phyloP scores from a whole-genome alignment of 2,329 filamentous ascomycete species.

The Phoma sp. region DNA sequence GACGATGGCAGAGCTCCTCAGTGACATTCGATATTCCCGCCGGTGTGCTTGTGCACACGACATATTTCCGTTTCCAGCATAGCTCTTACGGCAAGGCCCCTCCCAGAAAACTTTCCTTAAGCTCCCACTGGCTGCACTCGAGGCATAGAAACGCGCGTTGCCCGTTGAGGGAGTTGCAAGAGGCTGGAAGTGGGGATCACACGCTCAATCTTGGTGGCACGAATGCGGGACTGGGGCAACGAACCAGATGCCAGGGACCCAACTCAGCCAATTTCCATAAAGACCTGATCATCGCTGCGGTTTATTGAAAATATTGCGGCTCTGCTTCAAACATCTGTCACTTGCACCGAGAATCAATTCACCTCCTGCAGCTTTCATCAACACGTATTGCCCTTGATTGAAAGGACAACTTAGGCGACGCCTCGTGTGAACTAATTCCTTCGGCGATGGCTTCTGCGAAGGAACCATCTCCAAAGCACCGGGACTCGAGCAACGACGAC shows the following conservation, averaged over 20 bases:
- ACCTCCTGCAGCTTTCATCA: not conserved
- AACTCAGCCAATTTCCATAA: constrained; percentile 1
- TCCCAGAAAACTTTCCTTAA: not conserved
- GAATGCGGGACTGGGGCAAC: constrained; percentile 12
- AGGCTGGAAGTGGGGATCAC: constrained; percentile 15
- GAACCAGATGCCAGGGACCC: constrained; percentile 10
- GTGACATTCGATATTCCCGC: constrained; percentile 8
- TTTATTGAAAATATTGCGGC: not conserved
- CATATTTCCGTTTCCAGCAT: constrained; percentile 4
- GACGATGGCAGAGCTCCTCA: not conserved
- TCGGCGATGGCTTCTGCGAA: constrained; percentile 13
- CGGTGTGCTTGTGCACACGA: constrained; percentile 10
- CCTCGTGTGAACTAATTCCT: not conserved
- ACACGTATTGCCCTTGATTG: not conserved
- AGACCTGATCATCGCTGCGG: constrained; percentile 3
- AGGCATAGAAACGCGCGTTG: not conserved
- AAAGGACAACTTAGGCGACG: not conserved
- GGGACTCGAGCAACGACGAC: constrained; percentile 14
- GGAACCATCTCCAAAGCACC: constrained; percentile 7
- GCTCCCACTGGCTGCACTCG: constrained; percentile 3
- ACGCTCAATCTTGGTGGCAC: constrained; percentile 13
- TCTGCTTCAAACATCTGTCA: not conserved
- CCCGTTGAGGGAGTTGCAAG: constrained; percentile 11
- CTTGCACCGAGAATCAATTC: not conserved
- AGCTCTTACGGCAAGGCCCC: not conserved